Conservation (phyloP, 2,329 filamentous ascomycete genomes). For the Cytospora piceicola region DNA sequence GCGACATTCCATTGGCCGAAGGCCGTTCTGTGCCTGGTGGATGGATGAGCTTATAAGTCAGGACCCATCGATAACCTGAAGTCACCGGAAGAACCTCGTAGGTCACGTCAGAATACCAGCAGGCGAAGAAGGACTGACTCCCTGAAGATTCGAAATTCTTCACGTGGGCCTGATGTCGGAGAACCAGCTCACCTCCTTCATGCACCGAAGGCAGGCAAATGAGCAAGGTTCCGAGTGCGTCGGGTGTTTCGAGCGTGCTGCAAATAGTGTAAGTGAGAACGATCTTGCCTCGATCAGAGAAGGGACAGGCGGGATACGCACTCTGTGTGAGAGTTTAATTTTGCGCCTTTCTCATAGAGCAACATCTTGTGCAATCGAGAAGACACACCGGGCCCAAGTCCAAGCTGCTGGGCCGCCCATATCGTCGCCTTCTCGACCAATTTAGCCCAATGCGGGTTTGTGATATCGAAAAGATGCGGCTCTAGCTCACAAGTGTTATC, state of each 20-base stretch:
- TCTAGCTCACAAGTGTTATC: not conserved
- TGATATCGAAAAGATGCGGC: not conserved
- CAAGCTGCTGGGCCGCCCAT: not conserved
- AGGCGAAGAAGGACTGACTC: conserved; percentile 40
- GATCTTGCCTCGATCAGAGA: not conserved
- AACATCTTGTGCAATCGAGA: conserved; percentile 47
- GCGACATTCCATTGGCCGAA: conserved; percentile 29
- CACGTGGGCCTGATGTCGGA: conserved; percentile 44
- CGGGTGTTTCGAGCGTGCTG: conserved; percentile 49
- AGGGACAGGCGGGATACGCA: not conserved
- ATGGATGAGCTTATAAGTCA: conserved; percentile 56
- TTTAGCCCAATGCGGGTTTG: not conserved
- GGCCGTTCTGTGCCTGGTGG: conserved; percentile 31
- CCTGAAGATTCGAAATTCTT: conserved; percentile 26
- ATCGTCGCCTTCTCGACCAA: not conserved
- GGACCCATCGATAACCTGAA: conserved; percentile 52
- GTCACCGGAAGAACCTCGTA: conserved; percentile 54
- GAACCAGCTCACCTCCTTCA: conserved; percentile 49
- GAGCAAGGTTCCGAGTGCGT: conserved; percentile 56
- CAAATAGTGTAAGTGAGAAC: not conserved
- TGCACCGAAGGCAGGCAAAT: conserved; percentile 53
- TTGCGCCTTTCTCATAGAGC: conserved; percentile 51
- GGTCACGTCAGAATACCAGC: conserved; percentile 56
- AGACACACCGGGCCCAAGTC: not conserved
- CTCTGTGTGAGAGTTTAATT: not conserved